A percentile compares a stretch with the other conserved stretches of the same genome.
Conservation (phyloP, 495 filamentous ascomycete genomes). For the Xylaria curta region DNA sequence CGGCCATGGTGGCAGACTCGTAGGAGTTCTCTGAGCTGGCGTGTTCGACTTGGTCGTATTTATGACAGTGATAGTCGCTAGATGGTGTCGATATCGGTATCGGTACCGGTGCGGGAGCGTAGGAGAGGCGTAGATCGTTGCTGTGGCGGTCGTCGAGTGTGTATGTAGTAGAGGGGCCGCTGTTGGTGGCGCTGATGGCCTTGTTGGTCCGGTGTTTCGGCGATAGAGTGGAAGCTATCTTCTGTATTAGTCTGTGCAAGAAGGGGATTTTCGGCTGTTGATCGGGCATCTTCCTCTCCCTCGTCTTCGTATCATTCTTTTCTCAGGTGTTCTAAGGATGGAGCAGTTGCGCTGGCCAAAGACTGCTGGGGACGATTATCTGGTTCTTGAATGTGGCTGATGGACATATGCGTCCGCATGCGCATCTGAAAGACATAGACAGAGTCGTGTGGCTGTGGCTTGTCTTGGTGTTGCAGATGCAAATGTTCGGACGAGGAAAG, state of each 20-base stretch:
- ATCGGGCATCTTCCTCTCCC: constrained; percentile 27
- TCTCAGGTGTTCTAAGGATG: not conserved
- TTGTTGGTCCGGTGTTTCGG: constrained; percentile 27
- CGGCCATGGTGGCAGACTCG: constrained; percentile 59
- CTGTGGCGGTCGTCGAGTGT: not conserved
- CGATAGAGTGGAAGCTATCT: constrained; percentile 33
- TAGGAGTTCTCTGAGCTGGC: constrained; percentile 8
- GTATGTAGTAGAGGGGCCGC: not conserved
- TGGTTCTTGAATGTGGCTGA: not conserved
- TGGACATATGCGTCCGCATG: not conserved
- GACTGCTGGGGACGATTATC: not conserved
- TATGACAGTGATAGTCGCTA: constrained; percentile 19
- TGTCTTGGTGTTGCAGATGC: constrained; percentile 3
- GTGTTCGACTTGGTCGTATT: not conserved
- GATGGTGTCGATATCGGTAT: constrained; percentile 11
- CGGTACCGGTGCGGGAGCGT: constrained; percentile 4
- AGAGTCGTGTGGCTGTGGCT: not conserved
- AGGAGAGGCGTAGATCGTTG: constrained; percentile 20
- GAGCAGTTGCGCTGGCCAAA: not conserved
- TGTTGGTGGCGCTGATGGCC: not conserved
- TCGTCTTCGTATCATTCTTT: not conserved
- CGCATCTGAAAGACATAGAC: not conserved
- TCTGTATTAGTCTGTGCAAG: constrained; percentile 36
- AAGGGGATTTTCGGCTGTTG: constrained; percentile 23
- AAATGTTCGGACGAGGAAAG: not conserved